Evolutionary conservation across 768 basidiomycete genomes (phyloP).

Genomic region (Termitomyces sp.): DNA sequence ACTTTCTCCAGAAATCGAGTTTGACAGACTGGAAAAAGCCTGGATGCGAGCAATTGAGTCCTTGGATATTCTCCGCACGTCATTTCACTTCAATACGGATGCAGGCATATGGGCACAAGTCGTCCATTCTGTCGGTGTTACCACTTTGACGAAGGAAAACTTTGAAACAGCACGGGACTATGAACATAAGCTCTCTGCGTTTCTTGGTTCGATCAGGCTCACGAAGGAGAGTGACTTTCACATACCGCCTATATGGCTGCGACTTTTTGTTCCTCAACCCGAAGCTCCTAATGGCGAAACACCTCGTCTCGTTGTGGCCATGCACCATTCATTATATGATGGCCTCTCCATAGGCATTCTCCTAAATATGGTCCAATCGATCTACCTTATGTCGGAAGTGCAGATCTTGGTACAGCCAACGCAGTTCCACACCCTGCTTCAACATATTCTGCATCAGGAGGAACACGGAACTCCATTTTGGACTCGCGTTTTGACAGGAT

Average conservation of each 20-base stretch:
- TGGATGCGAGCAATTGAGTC: conserved; percentile 27
- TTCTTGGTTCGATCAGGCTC: conserved; percentile 15
- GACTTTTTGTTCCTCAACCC: conserved; percentile 16
- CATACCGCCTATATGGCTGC: conserved; percentile 25
- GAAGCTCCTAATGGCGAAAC: not conserved
- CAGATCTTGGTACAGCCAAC: conserved; percentile 13
- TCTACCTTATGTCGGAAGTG: conserved; percentile 21
- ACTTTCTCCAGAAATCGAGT: conserved; percentile 15
- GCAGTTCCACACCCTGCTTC: conserved; percentile 34
- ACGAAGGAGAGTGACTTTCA: conserved; percentile 18
- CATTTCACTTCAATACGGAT: conserved; percentile 37
- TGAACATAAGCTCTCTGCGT: conserved; percentile 8
- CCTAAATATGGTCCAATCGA: conserved; percentile 22
- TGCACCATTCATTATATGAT: conserved; percentile 46
- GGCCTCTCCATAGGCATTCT: conserved; percentile 35
- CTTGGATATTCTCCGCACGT: conserved; percentile 38
- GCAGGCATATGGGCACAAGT: conserved; percentile 28
- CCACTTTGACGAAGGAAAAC: conserved; percentile 17
- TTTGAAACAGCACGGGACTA: conserved; percentile 16
- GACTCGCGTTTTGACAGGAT: conserved; percentile 21
- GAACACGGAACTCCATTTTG: conserved; percentile 31
- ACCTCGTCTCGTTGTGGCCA: conserved; percentile 27
- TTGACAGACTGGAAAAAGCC: conserved; percentile 24
- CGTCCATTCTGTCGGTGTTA: conserved; percentile 16
- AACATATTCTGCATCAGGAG: conserved; percentile 31